Evolutionary conservation across 495 filamentous ascomycete species (phyloP).

Genomic region (Aspergillus olivimuriae): DNA sequence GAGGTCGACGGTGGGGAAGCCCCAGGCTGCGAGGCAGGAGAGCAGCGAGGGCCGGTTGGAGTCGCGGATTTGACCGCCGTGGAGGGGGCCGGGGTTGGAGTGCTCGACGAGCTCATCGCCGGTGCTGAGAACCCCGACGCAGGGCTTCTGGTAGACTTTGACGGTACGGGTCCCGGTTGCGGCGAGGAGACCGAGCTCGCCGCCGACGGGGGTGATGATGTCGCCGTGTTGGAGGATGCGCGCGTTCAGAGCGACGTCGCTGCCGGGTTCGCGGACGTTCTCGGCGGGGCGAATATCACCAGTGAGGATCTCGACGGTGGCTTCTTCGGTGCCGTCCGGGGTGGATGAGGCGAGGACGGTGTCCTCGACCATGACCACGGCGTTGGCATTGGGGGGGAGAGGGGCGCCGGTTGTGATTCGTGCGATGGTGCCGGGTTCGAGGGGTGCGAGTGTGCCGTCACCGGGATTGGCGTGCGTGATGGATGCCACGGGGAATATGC

Average conservation of each 20-base stretch:
- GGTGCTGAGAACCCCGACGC: slow-evolving; percentile 85
- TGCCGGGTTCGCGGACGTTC: slow-evolving; percentile 87
- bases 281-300: slow-evolving; percentile 68
- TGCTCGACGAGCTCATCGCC: slow-evolving; percentile 90
- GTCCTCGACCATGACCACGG: slow-evolving; percentile 97
- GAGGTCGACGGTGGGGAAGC: slow-evolving; percentile 75
- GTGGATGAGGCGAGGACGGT: slow-evolving; percentile 67
- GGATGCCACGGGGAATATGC: slow-evolving; percentile 78
- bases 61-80: slow-evolving; percentile 82
- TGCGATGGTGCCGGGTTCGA: slow-evolving; percentile 71
- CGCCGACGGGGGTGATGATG: slow-evolving; percentile 73
- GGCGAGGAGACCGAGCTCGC: slow-evolving; percentile 83
- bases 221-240: slow-evolving; percentile 70
- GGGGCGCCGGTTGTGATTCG: slow-evolving; percentile 94
- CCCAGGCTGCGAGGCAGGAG: slow-evolving; percentile 66
- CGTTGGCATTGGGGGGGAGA: slow-evolving; percentile 77
- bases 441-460: slow-evolving; percentile 43
- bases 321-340: slow-evolving; percentile 77
- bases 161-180: slow-evolving; percentile 74
- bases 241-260: slow-evolving; percentile 66
- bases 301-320: slow-evolving; percentile 76
- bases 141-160: slow-evolving; percentile 66
- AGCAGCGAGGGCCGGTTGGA: slow-evolving; percentile 84
- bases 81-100: slow-evolving; percentile 53
- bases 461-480: slow-evolving; percentile 78